Percentiles rank a stretch among this genome's conserved stretches.
phyloP scores from a whole-genome alignment of 768 basidiomycete genomes.

The Xerocomellus amylosporus region DNA sequence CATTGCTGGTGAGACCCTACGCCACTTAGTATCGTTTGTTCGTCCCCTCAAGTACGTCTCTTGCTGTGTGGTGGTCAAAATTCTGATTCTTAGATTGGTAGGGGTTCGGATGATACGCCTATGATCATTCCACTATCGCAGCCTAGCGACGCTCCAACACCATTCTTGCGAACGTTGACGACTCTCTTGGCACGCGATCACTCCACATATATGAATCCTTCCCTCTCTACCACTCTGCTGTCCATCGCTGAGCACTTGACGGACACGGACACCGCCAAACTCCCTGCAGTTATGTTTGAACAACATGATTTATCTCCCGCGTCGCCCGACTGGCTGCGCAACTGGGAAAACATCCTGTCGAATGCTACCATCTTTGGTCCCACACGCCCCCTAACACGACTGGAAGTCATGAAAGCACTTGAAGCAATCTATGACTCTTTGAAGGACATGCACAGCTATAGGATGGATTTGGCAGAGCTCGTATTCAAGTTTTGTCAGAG shows the following conservation, averaged over 20 bases:
- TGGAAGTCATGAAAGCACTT: slow-evolving; percentile 55
- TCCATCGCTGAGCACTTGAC: slow-evolving; percentile 66
- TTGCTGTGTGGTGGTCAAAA: neutral
- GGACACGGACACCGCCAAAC: slow-evolving; percentile 61
- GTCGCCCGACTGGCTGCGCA: slow-evolving; percentile 65
- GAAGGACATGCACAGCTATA: slow-evolving; percentile 65
- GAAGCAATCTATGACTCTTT: slow-evolving; percentile 61
- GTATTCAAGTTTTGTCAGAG: slow-evolving; percentile 51
- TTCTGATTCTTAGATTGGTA: slow-evolving; percentile 22
- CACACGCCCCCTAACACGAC: slow-evolving; percentile 49
- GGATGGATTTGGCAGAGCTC: slow-evolving; percentile 51
- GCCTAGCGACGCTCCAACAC: slow-evolving; percentile 54
- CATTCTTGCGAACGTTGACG: slow-evolving; percentile 59
- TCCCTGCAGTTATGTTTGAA: slow-evolving; percentile 61
- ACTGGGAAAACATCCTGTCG: slow-evolving; percentile 60
- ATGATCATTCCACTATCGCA: slow-evolving; percentile 52
- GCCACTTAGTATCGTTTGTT: slow-evolving; percentile 57
- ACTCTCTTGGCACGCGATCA: slow-evolving; percentile 64
- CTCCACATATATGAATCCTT: slow-evolving; percentile 53
- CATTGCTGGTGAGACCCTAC: slow-evolving; percentile 61
- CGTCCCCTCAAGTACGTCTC: slow-evolving; percentile 51
- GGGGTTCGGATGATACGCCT: slow-evolving; percentile 45
- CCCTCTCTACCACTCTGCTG: slow-evolving; percentile 61
- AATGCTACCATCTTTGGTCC: slow-evolving; percentile 44
- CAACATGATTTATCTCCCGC: slow-evolving; percentile 70